Evolutionary conservation across 192 early-diverging fungal species (phyloP), one percentile per base, ranked within the genome.

Genomic region (Helicostylum pulchrum): DNA sequence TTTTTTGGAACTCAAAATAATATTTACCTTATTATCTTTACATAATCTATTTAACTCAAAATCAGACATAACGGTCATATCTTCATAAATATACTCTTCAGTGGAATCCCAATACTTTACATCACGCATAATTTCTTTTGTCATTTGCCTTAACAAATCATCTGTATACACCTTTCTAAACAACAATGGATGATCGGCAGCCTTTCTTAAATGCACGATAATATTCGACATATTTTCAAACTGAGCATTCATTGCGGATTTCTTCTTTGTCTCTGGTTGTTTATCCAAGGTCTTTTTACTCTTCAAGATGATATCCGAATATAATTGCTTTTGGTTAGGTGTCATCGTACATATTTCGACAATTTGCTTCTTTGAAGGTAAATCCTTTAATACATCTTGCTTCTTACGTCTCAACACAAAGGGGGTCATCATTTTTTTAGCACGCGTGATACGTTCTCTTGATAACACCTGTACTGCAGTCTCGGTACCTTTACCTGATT

Each of bases 361-460:
- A 4, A 67, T 44, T 31, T 87, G 78, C 12, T 76, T 71, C 67
- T 92, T 92, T 1, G 54, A 52, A 1, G 90, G 90, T 48, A 92
- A 65, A 32, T 88, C 85, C 44, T 73, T 78, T 12, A 89, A 65
- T 2, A 92, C 90, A 19, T 90, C 80, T 23, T 72, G 77, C 60
- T 97, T 97, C 62, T 86, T 85, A 17, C 94, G 74, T 7, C 93
- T 81, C 32, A 97, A 74, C 1, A 97, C 91, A 78, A 97, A 97
- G 0, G 94, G 94, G 0, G 85, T 80, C 86, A 97, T 83, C 72
- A 96, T 86, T 21, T 85, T 83, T 60, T 88, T 87, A 12, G 92
- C 94, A 19, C 91, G 81, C 19, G 82, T 72, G 36, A 94, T 90
- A 30, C 90, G 86, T 65, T 90, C 80, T 31, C 71, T 61, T 1